Conservation (phyloP, 345 rosid species). For the Citrus inodora region DNA sequence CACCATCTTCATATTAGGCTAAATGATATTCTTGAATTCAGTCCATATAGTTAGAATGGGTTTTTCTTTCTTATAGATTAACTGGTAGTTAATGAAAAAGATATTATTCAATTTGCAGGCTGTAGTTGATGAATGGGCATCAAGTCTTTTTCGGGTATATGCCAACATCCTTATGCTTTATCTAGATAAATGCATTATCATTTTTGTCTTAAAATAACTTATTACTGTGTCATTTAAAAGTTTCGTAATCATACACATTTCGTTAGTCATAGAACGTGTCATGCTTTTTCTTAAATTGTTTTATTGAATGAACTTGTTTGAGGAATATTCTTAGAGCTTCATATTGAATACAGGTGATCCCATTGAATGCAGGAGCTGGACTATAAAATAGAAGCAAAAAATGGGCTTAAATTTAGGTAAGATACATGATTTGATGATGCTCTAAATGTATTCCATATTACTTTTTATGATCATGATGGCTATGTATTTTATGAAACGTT, state of each 20-base stretch:
- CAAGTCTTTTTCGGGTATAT: constrained; percentile 86
- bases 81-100: constrained; percentile 16
- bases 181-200: neutral
- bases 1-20: neutral
- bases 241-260: too few relatives aligned
- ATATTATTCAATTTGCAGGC: constrained; percentile 55
- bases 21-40: neutral
- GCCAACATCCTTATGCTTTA: constrained; percentile 14
- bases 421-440: constrained; percentile 6
- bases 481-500: neutral
- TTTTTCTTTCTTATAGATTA: neutral
- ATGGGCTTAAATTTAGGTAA: constrained; percentile 90
- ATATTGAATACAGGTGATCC: constrained; percentile 99
- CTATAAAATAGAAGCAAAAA: constrained; percentile 79
- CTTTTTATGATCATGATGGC: neutral
- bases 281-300: neutral
- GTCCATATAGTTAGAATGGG: neutral
- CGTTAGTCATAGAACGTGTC: constrained; percentile 9
- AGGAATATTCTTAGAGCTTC: constrained; percentile 81
- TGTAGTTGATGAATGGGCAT: constrained; percentile 94
- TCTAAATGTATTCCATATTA: neutral
- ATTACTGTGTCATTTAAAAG: neutral
- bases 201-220: neutral
- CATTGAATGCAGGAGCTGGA: constrained; percentile 99
- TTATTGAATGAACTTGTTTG: constrained; percentile 21